Evolutionary conservation across 164 flowering plant species (phyloP), one percentile per base, ranked within the genome.

Genomic region (Piper longum): DNA sequence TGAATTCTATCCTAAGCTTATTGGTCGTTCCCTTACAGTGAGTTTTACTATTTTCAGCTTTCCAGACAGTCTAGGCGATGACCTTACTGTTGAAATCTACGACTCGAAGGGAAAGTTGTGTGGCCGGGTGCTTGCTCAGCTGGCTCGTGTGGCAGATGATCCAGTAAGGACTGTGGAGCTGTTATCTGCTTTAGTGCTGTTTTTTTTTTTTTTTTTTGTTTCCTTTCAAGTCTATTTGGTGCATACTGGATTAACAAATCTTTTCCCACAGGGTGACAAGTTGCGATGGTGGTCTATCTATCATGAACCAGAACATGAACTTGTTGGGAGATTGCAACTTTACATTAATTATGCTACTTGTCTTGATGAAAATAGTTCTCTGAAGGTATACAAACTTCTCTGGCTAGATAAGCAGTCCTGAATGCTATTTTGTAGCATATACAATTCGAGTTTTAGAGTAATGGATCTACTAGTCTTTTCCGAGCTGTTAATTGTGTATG

Each of bases 211-310:
- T 48, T 9, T 11, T 3, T 48, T 9, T 48, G 52, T 48, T 48
- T 9, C 12, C 9, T 48, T 48, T 48, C 52, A 44, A 5, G 6
- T 44, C 8, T 44, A 5, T 48, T 26, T 26, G 36, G 36, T 26
- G 36, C 36, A 26, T 26, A 26, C 36, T 26, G 36, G 36, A 48
- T 48, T 48, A 2, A 48, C 14, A 9, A 1, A 48, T 5, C 14
- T 48, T 56, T 65, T 73, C n/a, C 41, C 48, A 76, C 86, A 91
- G 98, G 76, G 80, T 65, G 98, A 87, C 61, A 91, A 91, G 73
- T 76, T 85, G 60, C 96, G 95, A 7, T 91, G 98, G 98, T 91
- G 96, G 92, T 81, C 96, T n/a, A 77, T 91, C 45, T 89, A 80
- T 76, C 85, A 64, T 63, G 98, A 91, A 67, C 98, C 96, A 58